These are phyloP conservation scores for Aphanomyces euteiches DNA, from an alignment of 352 stramenopile genomes.

Conservation along the genomic window DNA sequence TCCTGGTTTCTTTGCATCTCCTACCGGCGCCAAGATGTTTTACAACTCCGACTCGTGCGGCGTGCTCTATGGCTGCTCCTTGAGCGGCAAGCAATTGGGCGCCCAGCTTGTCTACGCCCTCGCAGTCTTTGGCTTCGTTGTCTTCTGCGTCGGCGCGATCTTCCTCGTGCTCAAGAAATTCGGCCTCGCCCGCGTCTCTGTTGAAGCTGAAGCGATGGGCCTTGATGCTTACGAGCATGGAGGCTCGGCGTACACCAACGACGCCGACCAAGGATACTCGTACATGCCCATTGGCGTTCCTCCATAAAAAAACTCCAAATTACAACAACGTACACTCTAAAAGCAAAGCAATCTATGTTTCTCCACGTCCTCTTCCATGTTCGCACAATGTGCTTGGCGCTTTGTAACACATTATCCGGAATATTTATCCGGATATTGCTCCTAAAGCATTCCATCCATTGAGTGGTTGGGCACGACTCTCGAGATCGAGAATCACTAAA, in stretches of 20 bases:
- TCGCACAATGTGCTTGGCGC: too few relatives aligned
- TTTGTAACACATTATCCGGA: too few relatives aligned
- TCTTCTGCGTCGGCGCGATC: conserved; percentile 32
- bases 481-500: too few relatives aligned
- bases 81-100: conserved; percentile 32
- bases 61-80: conserved; percentile 41
- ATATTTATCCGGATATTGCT: too few relatives aligned
- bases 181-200: conserved; percentile 31
- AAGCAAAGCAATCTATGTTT: too few relatives aligned
- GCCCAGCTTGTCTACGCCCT: conserved; percentile 40
- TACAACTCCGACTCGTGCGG: conserved; percentile 31
- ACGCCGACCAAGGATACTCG: background rate
- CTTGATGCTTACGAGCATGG: conserved; percentile 36
- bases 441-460: too few relatives aligned
- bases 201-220: conserved; percentile 33
- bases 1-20: conserved; percentile 63
- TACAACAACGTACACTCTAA: too few relatives aligned
- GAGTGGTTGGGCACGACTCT: too few relatives aligned
- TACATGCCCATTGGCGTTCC: too few relatives aligned
- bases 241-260: conserved; percentile 27
- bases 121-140: conserved; percentile 36
- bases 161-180: conserved; percentile 40
- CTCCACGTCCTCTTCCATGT: too few relatives aligned
- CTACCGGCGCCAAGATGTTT: conserved; percentile 31
- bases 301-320: too few relatives aligned